Percentiles rank a stretch among this genome's conserved stretches.
Evolutionary conservation across 345 rosid genomes (phyloP).

Genomic region (Salix exigua): DNA sequence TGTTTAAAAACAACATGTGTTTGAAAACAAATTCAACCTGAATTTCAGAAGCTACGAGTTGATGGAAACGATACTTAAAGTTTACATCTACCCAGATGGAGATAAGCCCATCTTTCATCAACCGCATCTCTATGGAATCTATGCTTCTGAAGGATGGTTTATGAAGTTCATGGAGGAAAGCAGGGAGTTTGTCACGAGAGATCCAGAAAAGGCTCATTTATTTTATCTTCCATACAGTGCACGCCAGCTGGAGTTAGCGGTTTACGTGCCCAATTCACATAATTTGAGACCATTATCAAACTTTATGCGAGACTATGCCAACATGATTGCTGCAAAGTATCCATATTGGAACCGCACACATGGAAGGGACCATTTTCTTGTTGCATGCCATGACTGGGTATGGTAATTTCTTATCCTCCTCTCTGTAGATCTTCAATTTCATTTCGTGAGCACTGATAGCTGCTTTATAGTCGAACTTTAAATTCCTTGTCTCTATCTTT

Average conservation of each 20-base stretch:
- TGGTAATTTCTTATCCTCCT: constrained; percentile 6
- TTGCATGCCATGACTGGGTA: constrained; percentile 99
- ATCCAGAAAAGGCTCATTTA: constrained; percentile 81
- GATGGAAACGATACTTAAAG: constrained; percentile 80
- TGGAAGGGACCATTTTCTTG: constrained; percentile 87
- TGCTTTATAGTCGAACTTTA: neutral
- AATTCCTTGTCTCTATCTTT: too few relatives aligned
- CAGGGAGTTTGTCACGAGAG: constrained; percentile 62
- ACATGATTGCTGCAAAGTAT: constrained; percentile 66
- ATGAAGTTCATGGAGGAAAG: constrained; percentile 74
- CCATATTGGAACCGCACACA: constrained; percentile 90
- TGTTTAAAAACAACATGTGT: neutral
- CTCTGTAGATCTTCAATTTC: neutral
- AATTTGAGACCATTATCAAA: constrained; percentile 57
- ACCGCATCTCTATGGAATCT: constrained; percentile 71
- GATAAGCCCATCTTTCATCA: constrained; percentile 66
- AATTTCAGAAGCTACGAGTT: constrained; percentile 72
- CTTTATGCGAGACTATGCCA: constrained; percentile 58
- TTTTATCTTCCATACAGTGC: constrained; percentile 89
- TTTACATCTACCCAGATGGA: constrained; percentile 76
- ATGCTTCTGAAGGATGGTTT: constrained; percentile 99
- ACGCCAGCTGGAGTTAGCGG: constrained; percentile 54
- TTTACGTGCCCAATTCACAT: constrained; percentile 64
- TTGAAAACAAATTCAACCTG: neutral
- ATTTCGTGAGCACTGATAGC: neutral